Evolutionary conservation across 1,284 basidiomycete species (phyloP).

Genomic region (Cutaneotrichosporon mucoides): DNA sequence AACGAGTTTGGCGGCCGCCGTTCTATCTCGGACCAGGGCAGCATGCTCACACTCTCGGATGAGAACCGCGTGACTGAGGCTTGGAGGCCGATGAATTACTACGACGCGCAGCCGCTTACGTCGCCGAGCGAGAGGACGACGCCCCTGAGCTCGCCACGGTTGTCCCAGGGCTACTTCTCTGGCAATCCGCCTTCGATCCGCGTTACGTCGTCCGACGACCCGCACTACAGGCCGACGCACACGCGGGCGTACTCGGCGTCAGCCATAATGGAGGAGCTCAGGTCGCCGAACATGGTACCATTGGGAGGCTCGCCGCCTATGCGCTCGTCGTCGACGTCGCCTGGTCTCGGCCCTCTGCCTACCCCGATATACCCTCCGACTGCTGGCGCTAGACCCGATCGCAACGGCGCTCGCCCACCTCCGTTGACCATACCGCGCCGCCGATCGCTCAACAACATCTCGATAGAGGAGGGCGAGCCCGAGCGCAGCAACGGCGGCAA

Average conservation of each 20-base stretch:
- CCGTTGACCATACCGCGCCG: slow-evolving; percentile 34
- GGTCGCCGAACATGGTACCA: slow-evolving; percentile 8
- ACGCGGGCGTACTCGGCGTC: slow-evolving; percentile 29
- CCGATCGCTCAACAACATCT: slow-evolving; percentile 38
- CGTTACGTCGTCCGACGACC: slow-evolving; percentile 20
- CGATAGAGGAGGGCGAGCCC: slow-evolving; percentile 17
- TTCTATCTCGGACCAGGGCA: slow-evolving; percentile 15
- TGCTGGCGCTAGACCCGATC: slow-evolving; percentile 19
- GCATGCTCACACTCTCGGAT: slow-evolving; percentile 18
- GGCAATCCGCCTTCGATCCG: slow-evolving; percentile 22
- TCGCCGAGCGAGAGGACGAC: slow-evolving; percentile 13
- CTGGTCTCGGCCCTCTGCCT: not conserved
- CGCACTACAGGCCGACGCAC: slow-evolving; percentile 15
- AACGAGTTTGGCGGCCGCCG: slow-evolving; percentile 14
- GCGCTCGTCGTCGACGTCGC: slow-evolving; percentile 10
- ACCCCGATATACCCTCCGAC: slow-evolving; percentile 9
- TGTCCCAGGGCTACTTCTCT: not conserved
- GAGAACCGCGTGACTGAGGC: slow-evolving; percentile 28
- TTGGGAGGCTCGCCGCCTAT: slow-evolving; percentile 3
- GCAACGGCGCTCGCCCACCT: slow-evolving; percentile 30
- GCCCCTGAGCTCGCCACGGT: not conserved
- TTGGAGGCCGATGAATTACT: slow-evolving; percentile 8
- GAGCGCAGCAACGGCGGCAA: slow-evolving; percentile 8
- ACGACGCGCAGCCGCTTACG: slow-evolving; percentile 4
- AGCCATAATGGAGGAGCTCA: slow-evolving; percentile 27